Evolutionary conservation across 2,329 filamentous ascomycete genomes (phyloP), one percentile per base, ranked within the genome.

Genomic region (Dothidotthia symphoricarpi): DNA sequence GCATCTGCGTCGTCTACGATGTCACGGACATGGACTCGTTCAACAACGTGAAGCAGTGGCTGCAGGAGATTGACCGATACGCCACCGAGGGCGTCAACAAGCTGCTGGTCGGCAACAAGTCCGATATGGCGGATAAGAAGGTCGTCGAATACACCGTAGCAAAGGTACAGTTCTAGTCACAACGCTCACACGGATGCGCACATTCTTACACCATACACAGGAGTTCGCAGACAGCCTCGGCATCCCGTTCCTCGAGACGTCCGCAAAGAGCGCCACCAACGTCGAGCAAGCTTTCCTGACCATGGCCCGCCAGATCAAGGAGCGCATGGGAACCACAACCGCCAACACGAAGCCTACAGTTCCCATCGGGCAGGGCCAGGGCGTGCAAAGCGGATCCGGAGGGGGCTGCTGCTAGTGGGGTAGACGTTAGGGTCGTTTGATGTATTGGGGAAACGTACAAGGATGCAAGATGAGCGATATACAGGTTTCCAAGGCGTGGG

Each of bases 21-120:
- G 93, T 98, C 67, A 98, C 93, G 57, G 93, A 98, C 71, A 96
- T 97, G 91, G 93, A 97, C 72, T 95, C 88, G 19, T 98, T 98
- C 88, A 97, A 98, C 84, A 98, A 97, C 77, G 93, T 98, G 64
- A 97, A 98, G 86, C 93, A 98, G 80, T 98, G 93, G 93, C 82
- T 98, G 48, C 93, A 98, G 73, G 93, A 98, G 77, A 98, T 98
- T 62, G 93, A 98, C 77, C 85, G 93, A 70, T 97, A 98, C 66
- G 93, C 93, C 60, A 98, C 93, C 57, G 93, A 98, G 75, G 93
- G 93, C 54, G 93, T 98, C 67, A 98, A 98, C 83, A 98, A 98
- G 81, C 81, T 98, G 55, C 83, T 98, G 47, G 91, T 98, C 49
- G 93, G 93, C 67, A 98, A 98, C 86, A 98, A 98, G 86, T 95